Base-by-base conservation (phyloP, 2,329 filamentous ascomycete species). In the Ceratocystis cubensis region DNA sequence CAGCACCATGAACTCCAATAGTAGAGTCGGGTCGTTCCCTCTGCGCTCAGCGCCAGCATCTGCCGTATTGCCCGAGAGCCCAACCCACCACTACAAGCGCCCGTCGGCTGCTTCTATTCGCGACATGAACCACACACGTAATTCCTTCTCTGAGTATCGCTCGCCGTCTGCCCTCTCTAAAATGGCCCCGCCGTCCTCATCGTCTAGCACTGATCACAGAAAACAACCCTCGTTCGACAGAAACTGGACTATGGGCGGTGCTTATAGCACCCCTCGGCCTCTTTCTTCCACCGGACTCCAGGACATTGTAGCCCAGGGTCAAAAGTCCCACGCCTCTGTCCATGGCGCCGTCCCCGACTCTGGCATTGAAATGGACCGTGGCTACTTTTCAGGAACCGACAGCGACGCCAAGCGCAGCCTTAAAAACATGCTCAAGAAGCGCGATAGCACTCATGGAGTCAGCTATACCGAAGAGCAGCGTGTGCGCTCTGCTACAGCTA, bases 301-400 rank as follows among this genome's bases (percentile, higher is more conserved):
- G 37, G 81, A 82, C 65, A 71, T 76, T 25, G 46, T 64, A 15
- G 61, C 48, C n/a, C 59, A 63, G 41, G 41, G 57, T 5, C 64
- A 48, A 33, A 62, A 63, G 22, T 62, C 50, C 76, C 76, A 17
- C 71, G 75, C 46, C n/a, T 41, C 50, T 25, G 22, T 7, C 61
- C 64, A 63, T 22, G 63, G 50, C 15, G 74, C 77, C 13, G 71
- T 76, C 15, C 78, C 78, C 69, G 81, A 83, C 68, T 79, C 79
- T 7, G 76, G 77, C 17, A 75, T 79, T 28, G 89, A 95, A 69
- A 75, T 90, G 17, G 94, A 97, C 72, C 84, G 91, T 45, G 93
- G 92, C 28, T 97, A 97, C 75, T 96, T 96, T 73, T 96, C 93
- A 6, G 91, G 92, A 2, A 88, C 88, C 17, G 93, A 97, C 72